These are phyloP conservation scores for Pavlovales sp. DNA, from an alignment of 208 protist species.

Conservation along the genomic window DNA sequence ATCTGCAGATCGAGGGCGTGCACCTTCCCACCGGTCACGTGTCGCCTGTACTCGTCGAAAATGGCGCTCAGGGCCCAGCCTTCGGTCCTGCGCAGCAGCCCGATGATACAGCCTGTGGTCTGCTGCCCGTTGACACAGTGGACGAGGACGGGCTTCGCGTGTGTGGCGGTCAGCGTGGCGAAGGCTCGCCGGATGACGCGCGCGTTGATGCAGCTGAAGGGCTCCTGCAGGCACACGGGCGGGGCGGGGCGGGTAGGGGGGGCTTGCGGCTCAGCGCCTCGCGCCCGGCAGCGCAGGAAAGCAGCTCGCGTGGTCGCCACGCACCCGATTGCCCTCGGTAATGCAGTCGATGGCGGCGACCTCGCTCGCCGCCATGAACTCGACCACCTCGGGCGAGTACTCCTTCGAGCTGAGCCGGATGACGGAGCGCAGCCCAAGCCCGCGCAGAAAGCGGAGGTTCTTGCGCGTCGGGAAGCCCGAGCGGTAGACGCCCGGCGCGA, in stretches of 20 bases:
- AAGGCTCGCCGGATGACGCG: neutral
- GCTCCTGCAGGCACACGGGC: neutral
- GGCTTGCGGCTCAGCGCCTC: too few relatives aligned
- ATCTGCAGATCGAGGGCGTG: slow-evolving; percentile 54
- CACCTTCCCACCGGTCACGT: slow-evolving; percentile 45
- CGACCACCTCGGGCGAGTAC: neutral
- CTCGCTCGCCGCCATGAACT: neutral
- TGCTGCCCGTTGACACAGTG: slow-evolving; percentile 64
- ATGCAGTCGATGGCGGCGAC: neutral
- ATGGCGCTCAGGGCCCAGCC: slow-evolving; percentile 54
- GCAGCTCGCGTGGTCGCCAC: too few relatives aligned
- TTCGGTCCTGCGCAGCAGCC: slow-evolving; percentile 49
- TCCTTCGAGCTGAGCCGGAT: neutral
- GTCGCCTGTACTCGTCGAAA: slow-evolving; percentile 60
- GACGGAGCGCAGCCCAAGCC: slow-evolving; percentile 27
- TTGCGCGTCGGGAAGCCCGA: slow-evolving; percentile 51
- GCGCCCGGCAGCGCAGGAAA: too few relatives aligned
- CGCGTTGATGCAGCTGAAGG: neutral
- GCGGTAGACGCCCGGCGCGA: slow-evolving; percentile 50
- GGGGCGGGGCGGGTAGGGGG: too few relatives aligned
- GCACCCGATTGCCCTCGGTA: neutral
- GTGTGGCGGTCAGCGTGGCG: neutral
- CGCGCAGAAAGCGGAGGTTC: slow-evolving; percentile 54
- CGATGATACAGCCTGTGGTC: slow-evolving; percentile 57
- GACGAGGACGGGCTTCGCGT: slow-evolving; percentile 56